These are phyloP conservation scores for Yamadazyma triangularis DNA, from an alignment of 1,139 yeast genomes.

Conservation along the genomic window DNA sequence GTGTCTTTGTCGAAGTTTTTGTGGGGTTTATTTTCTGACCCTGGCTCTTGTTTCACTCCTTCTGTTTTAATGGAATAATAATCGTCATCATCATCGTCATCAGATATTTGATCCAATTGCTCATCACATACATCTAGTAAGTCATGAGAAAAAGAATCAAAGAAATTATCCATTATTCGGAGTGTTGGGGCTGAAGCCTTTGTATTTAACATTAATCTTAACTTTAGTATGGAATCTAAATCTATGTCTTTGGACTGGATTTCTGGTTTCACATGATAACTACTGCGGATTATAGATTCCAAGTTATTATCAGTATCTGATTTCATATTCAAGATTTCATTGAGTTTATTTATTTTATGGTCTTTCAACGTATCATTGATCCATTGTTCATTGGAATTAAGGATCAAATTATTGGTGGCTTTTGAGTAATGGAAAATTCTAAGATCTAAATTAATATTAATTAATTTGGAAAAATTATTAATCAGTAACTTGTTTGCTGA, in stretches of 20 bases:
- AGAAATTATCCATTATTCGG: constrained; percentile 8
- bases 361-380: constrained; percentile 3
- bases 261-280: neutral
- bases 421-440: constrained; percentile 3
- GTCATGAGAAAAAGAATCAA: constrained; percentile 5
- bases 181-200: constrained; percentile 1
- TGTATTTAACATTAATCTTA: constrained; percentile 1
- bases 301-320: constrained; percentile 1
- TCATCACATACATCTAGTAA: constrained; percentile 5
- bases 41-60: too few species aligned
- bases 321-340: constrained; percentile 1
- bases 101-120: neutral
- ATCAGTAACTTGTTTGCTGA: constrained; percentile 7
- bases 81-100: neutral
- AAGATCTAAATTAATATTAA: neutral
- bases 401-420: constrained; percentile 1
- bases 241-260: constrained; percentile 1
- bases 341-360: constrained; percentile 1
- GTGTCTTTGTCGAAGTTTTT: too few species aligned
- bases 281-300: constrained; percentile 5
- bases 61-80: neutral
- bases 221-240: constrained; percentile 2
- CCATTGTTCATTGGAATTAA: constrained; percentile 4
- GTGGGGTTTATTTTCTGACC: too few species aligned
- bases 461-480: constrained; percentile 3